Evolutionary conservation across 176 grass and related monocot genomes (phyloP).

Genomic region (Triticum aestivum): IWGSC_CS_RefSeq_v2.1 NC_057813.1:510591565-510592064

Average conservation of each 20-base stretch:
- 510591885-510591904: not conserved
- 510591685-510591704: not conserved
- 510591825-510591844: constrained; percentile 75
- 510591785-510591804: constrained; percentile 81
- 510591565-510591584: not conserved
- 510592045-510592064: not conserved
- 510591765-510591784: constrained; percentile 87
- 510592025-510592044: not conserved
- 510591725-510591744: constrained; percentile 44
- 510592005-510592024: not conserved
- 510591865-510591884: not conserved
- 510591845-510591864: constrained; percentile 59
- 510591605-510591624: not conserved
- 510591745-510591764: constrained; percentile 90
- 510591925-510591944: constrained; percentile 7
- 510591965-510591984: not conserved
- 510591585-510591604: not conserved
- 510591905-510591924: too few species aligned
- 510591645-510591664: not conserved
- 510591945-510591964: not conserved
- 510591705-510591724: constrained; percentile 18
- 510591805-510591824: constrained; percentile 80
- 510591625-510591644: not conserved
- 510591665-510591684: not conserved
- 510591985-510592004: too few species aligned